Conservation (phyloP, 2,329 filamentous ascomycete genomes). For the Neopestalotiopsis clavispora region DNA sequence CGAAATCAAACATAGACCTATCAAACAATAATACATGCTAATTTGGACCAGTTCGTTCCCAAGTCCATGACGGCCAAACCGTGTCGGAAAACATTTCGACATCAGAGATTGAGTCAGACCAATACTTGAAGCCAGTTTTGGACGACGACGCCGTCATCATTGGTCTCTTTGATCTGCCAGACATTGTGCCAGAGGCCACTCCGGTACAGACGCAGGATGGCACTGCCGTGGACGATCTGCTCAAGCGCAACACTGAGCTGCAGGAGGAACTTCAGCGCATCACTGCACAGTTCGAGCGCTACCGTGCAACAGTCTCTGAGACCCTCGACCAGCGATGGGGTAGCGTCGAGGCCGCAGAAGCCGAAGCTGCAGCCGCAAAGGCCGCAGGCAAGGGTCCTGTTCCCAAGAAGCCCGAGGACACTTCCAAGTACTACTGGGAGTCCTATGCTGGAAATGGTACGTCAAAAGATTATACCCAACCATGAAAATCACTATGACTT, state of each 20-base stretch:
- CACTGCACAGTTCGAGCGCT: slow-evolving; percentile 66
- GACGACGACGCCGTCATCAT: slow-evolving; percentile 91
- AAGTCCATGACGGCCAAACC: slow-evolving; percentile 46
- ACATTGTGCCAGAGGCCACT: slow-evolving; percentile 40
- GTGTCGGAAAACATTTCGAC: slow-evolving; percentile 64
- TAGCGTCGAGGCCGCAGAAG: slow-evolving; percentile 52
- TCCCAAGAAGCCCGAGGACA: slow-evolving; percentile 38
- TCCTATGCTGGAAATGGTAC: slow-evolving; percentile 66
- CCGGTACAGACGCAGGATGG: slow-evolving; percentile 25
- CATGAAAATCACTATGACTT: no score
- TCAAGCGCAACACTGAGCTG: slow-evolving; percentile 58
- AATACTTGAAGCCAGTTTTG: slow-evolving; percentile 81
- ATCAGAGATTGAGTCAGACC: slow-evolving; percentile 74
- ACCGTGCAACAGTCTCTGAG: slow-evolving; percentile 67
- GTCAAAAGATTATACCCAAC: slow-evolving; percentile 23
- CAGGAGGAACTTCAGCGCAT: slow-evolving; percentile 66
- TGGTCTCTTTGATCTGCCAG: slow-evolving; percentile 78
- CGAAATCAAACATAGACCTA: neutral
- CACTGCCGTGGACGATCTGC: slow-evolving; percentile 42
- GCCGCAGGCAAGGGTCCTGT: slow-evolving; percentile 26
- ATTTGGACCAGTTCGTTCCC: slow-evolving; percentile 48
- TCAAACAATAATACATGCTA: neutral
- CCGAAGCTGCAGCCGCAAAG: slow-evolving; percentile 32
- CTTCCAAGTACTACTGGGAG: slow-evolving; percentile 61
- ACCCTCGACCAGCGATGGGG: slow-evolving; percentile 71